Base-by-base conservation (phyloP, 2,329 filamentous ascomycete species). In the Zalaria obscura region DNA sequence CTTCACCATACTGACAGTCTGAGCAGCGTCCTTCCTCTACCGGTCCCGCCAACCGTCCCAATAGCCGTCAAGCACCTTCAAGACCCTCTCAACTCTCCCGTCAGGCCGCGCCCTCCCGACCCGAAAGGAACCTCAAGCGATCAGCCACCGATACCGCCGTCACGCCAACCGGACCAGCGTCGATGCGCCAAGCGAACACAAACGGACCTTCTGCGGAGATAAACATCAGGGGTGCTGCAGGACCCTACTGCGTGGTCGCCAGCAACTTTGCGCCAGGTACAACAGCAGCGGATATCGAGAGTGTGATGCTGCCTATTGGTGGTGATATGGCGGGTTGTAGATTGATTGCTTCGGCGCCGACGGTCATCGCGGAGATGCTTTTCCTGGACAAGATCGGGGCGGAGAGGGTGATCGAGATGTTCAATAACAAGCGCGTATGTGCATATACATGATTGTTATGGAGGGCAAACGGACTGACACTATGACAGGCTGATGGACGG, bases 191-290 rank as follows among this genome's bases (percentile, higher is more conserved):
- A n/a, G 28, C 5, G 18, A 18, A 35, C 18, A 8, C 25, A 4
- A 5, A 32, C 11, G 8, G 28, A 9, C 8, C 8, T 25, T 18
- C 60, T 29, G 55, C 55, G 45, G 77, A 79, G 18, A 72, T 89
- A 36, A 78, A 72, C 31, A 88, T 91, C 48, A 70, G 76, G 40
- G 84, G 84, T n/a, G 63, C 62, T 40, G 66, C 64, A 8, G 65
- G 80, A 5, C 82, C 82, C 1, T 84, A 75, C 51, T 72, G 75
- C 11, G 73, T 91, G 25, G 73, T 85, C 56, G 83, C 80, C 3
- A 80, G 83, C 60, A 91, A 91, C 66, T 86, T 91, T 56, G 84
- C 83, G 8, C 76, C 76, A 2, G 84, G 84, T 32, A 91, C 84
- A 1, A 87, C 84, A 5, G 80, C 80, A 2, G 82, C 80, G 27